These are phyloP conservation scores for Hemisphaericaspora xylanilytica DNA, from an alignment of 1,139 yeast species.

Conservation along the genomic window DNA sequence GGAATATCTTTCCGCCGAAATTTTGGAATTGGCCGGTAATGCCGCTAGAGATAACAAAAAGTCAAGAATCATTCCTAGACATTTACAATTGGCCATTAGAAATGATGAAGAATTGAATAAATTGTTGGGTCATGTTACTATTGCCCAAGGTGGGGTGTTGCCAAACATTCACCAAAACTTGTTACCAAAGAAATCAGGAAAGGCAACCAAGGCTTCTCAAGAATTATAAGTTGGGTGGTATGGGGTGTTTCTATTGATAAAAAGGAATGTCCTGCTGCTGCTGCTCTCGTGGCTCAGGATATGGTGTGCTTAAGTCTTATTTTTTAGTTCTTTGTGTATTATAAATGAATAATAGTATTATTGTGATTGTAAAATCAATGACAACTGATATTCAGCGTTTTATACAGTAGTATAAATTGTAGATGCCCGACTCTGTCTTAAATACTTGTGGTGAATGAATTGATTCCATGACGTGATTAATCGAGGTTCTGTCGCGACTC, in stretches of 20 bases:
- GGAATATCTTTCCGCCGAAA: slow-evolving; percentile 96
- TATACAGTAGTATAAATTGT: background rate
- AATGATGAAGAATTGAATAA: slow-evolving; percentile 96
- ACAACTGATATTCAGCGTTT: too few species aligned
- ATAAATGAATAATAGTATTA: slow-evolving; percentile 9
- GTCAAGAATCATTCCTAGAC: slow-evolving; percentile 98
- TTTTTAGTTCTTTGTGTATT: slow-evolving; percentile 17
- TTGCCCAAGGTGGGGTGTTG: slow-evolving; percentile 97
- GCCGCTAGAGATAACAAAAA: slow-evolving; percentile 98
- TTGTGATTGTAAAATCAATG: too few species aligned
- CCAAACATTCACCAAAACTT: slow-evolving; percentile 96
- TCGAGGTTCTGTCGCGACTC: too few species aligned
- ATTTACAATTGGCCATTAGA: slow-evolving; percentile 96
- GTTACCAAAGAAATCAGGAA: slow-evolving; percentile 88
- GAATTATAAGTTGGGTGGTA: slow-evolving; percentile 65
- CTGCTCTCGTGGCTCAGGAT: too few species aligned
- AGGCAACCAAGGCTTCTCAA: slow-evolving; percentile 74
- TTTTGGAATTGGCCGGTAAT: slow-evolving; percentile 96
- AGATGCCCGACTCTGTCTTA: too few species aligned
- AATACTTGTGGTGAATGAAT: too few species aligned
- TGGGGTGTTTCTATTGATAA: too few species aligned
- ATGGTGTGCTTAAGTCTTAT: slow-evolving; percentile 6
- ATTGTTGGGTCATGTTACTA: slow-evolving; percentile 58
- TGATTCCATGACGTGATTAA: too few species aligned
- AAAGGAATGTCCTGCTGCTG: too few species aligned